Evolutionary conservation across 371 early-diverging fungal species (phyloP).

Genomic region (Actinomucor elegans): DNA sequence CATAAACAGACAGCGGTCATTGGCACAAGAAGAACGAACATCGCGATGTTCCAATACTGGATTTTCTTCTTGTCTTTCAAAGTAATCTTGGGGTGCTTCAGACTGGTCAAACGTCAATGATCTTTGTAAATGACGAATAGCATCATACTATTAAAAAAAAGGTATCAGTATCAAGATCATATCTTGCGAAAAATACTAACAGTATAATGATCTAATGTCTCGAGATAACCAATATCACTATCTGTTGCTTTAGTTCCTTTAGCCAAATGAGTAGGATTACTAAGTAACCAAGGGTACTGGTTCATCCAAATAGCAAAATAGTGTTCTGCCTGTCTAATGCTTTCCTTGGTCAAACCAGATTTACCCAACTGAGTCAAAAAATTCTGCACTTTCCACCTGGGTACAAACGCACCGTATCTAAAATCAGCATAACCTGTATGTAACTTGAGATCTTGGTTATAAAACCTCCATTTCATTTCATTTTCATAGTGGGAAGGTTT

Average conservation of each 20-base stretch:
- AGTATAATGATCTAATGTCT: conserved; percentile 17
- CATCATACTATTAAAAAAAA: conserved; percentile 47
- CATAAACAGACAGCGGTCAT: conserved; percentile 58
- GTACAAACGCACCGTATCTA: conserved; percentile 59
- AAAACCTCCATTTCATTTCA: conserved; percentile 59
- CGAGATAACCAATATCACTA: conserved; percentile 8
- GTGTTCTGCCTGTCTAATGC: conserved; percentile 53
- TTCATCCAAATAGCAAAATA: conserved; percentile 70
- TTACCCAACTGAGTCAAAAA: conserved; percentile 59
- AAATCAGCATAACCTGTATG: conserved; percentile 67
- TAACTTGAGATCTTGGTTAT: conserved; percentile 50
- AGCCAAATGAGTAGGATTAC: conserved; percentile 38
- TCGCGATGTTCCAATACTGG: conserved; percentile 51
- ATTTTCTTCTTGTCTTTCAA: conserved; percentile 46
- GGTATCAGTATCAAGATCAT: background rate
- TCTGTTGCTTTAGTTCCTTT: conserved; percentile 19
- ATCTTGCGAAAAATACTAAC: background rate
- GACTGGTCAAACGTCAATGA: conserved; percentile 44
- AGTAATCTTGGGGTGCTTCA: conserved; percentile 50
- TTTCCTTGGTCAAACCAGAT: conserved; percentile 49
- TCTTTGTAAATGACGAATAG: conserved; percentile 48
- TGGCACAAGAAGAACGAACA: conserved; percentile 53
- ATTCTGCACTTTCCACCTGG: conserved; percentile 47
- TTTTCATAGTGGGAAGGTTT: conserved; percentile 57
- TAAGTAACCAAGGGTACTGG: conserved; percentile 64